Evolutionary conservation across 257 asterid species (phyloP).

Genomic region (Salvia hispanica): DNA sequence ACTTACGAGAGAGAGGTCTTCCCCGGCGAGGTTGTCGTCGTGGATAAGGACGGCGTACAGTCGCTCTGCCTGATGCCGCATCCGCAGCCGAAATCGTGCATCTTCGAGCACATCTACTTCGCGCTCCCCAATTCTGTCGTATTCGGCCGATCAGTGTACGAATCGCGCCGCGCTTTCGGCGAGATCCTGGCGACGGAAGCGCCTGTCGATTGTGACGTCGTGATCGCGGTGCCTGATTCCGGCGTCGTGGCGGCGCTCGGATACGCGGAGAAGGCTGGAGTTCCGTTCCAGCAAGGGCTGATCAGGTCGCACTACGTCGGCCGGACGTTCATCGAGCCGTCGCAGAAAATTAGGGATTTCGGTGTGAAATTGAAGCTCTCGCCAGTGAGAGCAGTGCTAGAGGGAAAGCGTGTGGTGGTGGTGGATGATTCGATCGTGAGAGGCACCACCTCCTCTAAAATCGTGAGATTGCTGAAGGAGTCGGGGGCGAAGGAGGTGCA

Average conservation of each 20-base stretch:
- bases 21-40: constrained; percentile 71
- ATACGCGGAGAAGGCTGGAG: constrained; percentile 85
- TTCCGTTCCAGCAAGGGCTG: constrained; percentile 85
- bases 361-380: constrained; percentile 90
- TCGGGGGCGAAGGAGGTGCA: constrained; percentile 94
- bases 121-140: constrained; percentile 74
- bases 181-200: constrained; percentile 70
- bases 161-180: constrained; percentile 69
- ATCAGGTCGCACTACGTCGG: constrained; percentile 93
- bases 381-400: constrained; percentile 81
- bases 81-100: constrained; percentile 68
- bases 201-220: constrained; percentile 92
- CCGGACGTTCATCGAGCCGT: constrained; percentile 91
- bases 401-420: constrained; percentile 95
- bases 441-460: constrained; percentile 89
- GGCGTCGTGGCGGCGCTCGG: constrained; percentile 96
- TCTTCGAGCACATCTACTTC: constrained; percentile 88
- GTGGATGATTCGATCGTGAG: constrained; percentile 96
- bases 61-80: constrained; percentile 69
- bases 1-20: constrained; percentile 66
- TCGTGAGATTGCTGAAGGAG: constrained; percentile 83
- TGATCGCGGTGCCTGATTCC: constrained; percentile 91
- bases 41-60: constrained; percentile 54
- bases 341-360: constrained; percentile 86
- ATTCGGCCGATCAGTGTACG: constrained; percentile 80